Base-by-base conservation (phyloP, 305 asterid genomes). In the Petunia hybrid region DNA sequence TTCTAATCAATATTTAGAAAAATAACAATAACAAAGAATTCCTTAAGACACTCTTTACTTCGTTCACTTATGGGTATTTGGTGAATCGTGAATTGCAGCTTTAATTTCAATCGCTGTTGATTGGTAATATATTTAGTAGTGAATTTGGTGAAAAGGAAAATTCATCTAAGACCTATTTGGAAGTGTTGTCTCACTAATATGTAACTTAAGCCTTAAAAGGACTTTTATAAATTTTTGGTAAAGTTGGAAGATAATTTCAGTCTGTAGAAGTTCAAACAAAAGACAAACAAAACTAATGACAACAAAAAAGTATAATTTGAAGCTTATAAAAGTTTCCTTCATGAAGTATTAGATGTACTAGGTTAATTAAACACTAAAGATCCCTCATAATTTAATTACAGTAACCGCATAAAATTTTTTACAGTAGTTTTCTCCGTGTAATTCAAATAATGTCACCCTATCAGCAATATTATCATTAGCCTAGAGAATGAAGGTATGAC, bases 151-250 rank as follows among this genome's bases (percentile, higher is more conserved):
- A 66, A 66, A 3, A 67, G 40, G 31, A 14, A 3, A 67, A 40
- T 67, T 66, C 5, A 66, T 22, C 31, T 22, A 66, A 6, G 9
- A 5, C 1, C 51, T 2, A 16, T 43, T n/a, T 68, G 8, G 6
- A 8, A 69, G 8, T 69, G 57, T 69, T 69, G n/a, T 43, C 57
- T 42, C 76, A 69, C 5, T 70, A 41, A 43, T 70, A 45, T 43
- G 38, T 22, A 45, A 8, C 4, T 9, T 22, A 8, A 22, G 41
- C 16, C 43, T 42, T 41, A 70, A 70, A 45, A 46, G 3, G 42
- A 45, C 77, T 45, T 68, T 43, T 31, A 43, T 42, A 70, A 22
- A 7, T 46, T 16, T 22, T 69, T 42, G 57, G 76, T 69, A 8
- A 43, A 43, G n/a, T 69, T 67, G 40, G 9, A 14, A 31, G 41